Percentiles rank a stretch among this genome's conserved stretches.
Conservation (phyloP, 2,329 filamentous ascomycete genomes). For the Cladobotryum mycophilum region DNA sequence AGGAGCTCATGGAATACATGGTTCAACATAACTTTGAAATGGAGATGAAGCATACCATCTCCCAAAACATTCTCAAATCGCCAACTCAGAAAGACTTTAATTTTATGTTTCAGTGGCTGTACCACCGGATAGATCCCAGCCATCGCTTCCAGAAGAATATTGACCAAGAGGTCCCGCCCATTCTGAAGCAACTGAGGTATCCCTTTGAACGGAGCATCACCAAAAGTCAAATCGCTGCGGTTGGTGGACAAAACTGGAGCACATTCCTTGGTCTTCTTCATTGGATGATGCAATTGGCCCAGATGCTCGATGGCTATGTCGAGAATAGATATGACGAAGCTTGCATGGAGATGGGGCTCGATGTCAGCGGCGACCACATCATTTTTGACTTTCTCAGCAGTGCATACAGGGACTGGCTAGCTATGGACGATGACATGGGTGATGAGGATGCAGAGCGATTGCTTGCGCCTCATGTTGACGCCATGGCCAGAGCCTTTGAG, state of each 20-base stretch:
- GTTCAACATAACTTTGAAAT: slow-evolving; percentile 93
- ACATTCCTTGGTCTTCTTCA: slow-evolving; percentile 90
- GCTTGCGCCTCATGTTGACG: slow-evolving; percentile 75
- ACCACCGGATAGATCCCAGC: slow-evolving; percentile 88
- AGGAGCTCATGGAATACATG: slow-evolving; percentile 87
- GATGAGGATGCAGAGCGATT: slow-evolving; percentile 77
- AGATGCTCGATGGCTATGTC: slow-evolving; percentile 84
- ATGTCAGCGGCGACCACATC: slow-evolving; percentile 84
- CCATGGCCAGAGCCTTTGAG: slow-evolving; percentile 85
- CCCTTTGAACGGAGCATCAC: slow-evolving; percentile 94
- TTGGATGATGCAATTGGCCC: slow-evolving; percentile 98
- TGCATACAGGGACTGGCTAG: slow-evolving; percentile 90
- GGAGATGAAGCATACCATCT: slow-evolving; percentile 93
- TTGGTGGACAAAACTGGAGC: slow-evolving; percentile 95
- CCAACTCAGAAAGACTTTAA: slow-evolving; percentile 99
- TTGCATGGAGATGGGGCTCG: slow-evolving; percentile 79
- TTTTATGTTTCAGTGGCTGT: slow-evolving; percentile 96
- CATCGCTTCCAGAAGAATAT: slow-evolving; percentile 93
- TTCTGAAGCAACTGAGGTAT: slow-evolving; percentile 89
- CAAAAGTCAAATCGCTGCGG: slow-evolving; percentile 90
- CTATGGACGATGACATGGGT: slow-evolving; percentile 80
- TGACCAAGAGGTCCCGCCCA: slow-evolving; percentile 86
- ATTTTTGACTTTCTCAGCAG: slow-evolving; percentile 88
- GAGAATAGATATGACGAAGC: slow-evolving; percentile 80
- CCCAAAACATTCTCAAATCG: slow-evolving; percentile 82